Base-by-base conservation (phyloP, 1,284 basidiomycete species). In the Sphagnurus paluster region DNA sequence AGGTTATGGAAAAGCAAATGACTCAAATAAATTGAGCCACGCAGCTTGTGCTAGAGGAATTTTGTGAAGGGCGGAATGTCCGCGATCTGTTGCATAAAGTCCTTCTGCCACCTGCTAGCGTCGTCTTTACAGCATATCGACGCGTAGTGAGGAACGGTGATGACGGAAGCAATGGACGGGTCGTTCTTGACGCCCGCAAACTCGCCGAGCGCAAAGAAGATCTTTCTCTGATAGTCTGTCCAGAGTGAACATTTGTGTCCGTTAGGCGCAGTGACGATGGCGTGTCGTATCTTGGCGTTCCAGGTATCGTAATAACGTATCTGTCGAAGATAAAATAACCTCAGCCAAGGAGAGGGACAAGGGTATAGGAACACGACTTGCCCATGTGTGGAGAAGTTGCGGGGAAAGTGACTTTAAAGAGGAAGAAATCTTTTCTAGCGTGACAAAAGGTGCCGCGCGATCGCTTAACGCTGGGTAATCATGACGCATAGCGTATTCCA, bases 41-140 rank as follows among this genome's bases (percentile, higher is more conserved):
- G n/a, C n/a, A n/a, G n/a, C n/a, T n/a, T n/a, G n/a, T n/a, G 32
- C 25, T 35, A 40, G 9, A 47, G 13, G 24, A 48, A 51, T 23
- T 44, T 48, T 5, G 49, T 51, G 25, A 51, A 51, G 4, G 50
- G 46, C 38, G 46, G 50, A 10, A 48, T n/a, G 5, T 42, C 42
- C 14, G 19, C 26, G 25, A 52, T 48, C 29, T 43, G 26, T 17
- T 45, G 29, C 1, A 40, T 40, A 20, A 49, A 52, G 5, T 44
- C 47, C 39, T 26, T 39, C 25, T 44, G 44, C 50, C 50, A 52
- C 17, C 47, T 47, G 23, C 26, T 28, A 3, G 47, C 47, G 26
- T 52, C 50, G 5, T 52, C 50, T 32, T 52, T 52, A 41, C 50
- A 52, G 23, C 50, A 52, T 3, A 52, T 52, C 13, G 50, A 41